Conservation (phyloP, 2,329 filamentous ascomycete genomes). For the Diaporthe sp. region DNA sequence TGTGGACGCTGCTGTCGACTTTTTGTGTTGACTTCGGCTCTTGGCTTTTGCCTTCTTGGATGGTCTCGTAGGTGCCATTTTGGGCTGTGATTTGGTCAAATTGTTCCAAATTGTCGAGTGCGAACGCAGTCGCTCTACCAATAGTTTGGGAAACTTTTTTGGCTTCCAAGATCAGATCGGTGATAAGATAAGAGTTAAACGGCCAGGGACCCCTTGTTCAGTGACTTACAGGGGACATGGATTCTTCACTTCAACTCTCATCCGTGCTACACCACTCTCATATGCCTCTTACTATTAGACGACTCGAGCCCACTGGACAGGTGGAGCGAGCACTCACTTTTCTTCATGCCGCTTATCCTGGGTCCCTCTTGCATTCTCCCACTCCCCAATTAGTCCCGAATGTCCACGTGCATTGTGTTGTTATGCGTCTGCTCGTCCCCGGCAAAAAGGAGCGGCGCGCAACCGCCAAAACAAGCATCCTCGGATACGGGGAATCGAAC, state of each 20-base stretch:
- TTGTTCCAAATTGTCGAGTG: not conserved
- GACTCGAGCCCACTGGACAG: not conserved
- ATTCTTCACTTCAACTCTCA: not conserved
- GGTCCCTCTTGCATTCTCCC: not conserved
- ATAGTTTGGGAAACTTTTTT: slow-evolving; percentile 21
- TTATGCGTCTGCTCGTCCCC: not conserved
- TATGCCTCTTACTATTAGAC: no score
- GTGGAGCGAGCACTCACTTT: not conserved
- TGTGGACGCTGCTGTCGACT: slow-evolving; percentile 20
- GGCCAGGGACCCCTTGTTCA: not conserved
- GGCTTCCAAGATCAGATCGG: not conserved
- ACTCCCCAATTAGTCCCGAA: not conserved
- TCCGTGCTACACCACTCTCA: not conserved
- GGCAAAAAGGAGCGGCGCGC: not conserved
- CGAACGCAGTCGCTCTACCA: not conserved
- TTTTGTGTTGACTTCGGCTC: slow-evolving; percentile 28
- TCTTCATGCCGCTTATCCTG: not conserved
- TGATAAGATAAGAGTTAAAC: slow-evolving; percentile 2
- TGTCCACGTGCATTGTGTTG: not conserved
- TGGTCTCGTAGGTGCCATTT: slow-evolving; percentile 38
- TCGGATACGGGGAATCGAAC: not conserved
- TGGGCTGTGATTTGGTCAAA: not conserved
- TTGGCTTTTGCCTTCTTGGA: slow-evolving; percentile 37
- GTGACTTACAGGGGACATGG: not conserved
- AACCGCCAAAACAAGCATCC: not conserved